Conservation (phyloP, 345 rosid genomes). For the Melaleuca alternifolia region DNA sequence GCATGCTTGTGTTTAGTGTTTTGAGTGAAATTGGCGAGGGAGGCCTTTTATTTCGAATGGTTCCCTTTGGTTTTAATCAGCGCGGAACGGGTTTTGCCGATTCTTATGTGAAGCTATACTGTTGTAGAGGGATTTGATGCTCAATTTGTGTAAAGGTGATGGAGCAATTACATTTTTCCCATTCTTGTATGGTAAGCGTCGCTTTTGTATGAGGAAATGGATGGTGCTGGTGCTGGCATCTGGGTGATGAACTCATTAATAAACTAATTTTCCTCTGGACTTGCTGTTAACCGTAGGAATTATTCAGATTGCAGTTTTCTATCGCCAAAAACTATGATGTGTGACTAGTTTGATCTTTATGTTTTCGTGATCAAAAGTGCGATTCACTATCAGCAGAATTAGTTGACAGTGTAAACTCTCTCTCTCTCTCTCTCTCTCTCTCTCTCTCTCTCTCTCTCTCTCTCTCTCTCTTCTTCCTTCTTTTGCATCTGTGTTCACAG, state of each 20-base stretch:
- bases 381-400: background rate
- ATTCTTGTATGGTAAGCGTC: background rate
- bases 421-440: background rate
- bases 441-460: background rate
- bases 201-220: background rate
- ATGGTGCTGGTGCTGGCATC: background rate
- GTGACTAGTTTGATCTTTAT: background rate
- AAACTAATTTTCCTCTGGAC: background rate
- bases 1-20: background rate
- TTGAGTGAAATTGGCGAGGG: background rate
- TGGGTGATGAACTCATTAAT: background rate
- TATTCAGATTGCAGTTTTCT: background rate
- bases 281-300: background rate
- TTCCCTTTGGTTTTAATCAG: background rate
- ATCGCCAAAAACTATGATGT: background rate
- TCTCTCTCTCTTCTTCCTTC: background rate
- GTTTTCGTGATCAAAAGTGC: background rate
- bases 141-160: background rate
- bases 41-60: background rate
- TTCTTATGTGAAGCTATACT: background rate
- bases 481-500: background rate
- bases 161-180: background rate
- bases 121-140: background rate
- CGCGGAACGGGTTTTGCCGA: background rate
- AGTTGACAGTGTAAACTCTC: background rate